These are phyloP conservation scores for Apophysomyces sp. DNA, from an alignment of 371 early-diverging fungal genomes.

Conservation along the genomic window DNA sequence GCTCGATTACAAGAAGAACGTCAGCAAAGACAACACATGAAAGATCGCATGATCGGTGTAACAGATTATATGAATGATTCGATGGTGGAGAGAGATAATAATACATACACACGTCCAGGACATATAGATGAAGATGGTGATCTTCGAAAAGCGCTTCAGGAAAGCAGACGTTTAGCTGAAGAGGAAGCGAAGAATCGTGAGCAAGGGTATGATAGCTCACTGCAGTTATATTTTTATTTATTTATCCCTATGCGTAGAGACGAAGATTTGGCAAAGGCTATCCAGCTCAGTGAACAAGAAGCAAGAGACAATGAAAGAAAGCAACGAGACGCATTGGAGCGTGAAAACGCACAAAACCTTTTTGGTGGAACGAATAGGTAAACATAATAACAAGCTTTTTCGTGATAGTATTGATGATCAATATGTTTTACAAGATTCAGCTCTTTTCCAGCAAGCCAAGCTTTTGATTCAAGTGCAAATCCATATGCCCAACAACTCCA, in stretches of 20 bases:
- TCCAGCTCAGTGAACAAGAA: conserved; percentile 44
- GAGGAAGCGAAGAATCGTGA: conserved; percentile 31
- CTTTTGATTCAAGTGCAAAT: conserved; percentile 3
- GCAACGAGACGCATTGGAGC: conserved; percentile 28
- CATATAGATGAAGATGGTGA: conserved; percentile 77
- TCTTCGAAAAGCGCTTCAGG: conserved; percentile 82
- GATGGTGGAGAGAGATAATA: conserved; percentile 22
- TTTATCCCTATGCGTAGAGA: conserved; percentile 15
- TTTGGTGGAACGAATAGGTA: conserved; percentile 18
- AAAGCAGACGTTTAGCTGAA: conserved; percentile 48
- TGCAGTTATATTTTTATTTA: not conserved
- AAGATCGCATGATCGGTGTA: conserved; percentile 58
- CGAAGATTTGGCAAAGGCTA: conserved; percentile 43
- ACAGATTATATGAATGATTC: conserved; percentile 39
- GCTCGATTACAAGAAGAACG: conserved; percentile 78
- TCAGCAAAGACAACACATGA: conserved; percentile 59
- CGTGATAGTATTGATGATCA: not conserved
- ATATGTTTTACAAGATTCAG: conserved; percentile 14
- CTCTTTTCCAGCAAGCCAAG: conserved; percentile 21
- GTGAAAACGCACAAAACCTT: conserved; percentile 47
- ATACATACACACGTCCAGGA: conserved; percentile 47
- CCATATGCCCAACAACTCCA: conserved; percentile 17
- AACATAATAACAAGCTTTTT: not conserved
- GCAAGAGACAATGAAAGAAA: conserved; percentile 36
- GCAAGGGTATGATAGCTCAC: conserved; percentile 16